Evolutionary conservation across 768 basidiomycete genomes (phyloP).

Genomic region (Boletus vinaceobasis): DNA sequence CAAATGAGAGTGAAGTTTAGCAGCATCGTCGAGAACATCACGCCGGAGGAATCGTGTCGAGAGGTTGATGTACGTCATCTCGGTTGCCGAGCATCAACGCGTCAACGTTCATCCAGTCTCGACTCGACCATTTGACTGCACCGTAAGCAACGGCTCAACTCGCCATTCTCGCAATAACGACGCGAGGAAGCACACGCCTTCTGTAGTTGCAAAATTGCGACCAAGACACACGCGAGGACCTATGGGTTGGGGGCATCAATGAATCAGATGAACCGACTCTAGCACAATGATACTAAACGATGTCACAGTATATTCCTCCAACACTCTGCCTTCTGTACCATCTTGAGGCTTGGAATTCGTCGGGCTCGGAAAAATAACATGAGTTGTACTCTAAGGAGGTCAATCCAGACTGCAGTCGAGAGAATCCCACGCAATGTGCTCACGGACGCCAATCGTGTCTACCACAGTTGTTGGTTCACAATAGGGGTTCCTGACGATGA

Average conservation of each 20-base stretch:
- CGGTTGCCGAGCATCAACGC: too few relatives aligned
- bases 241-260: conserved; percentile 9
- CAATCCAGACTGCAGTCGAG: not conserved
- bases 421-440: conserved; percentile 2
- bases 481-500: not conserved
- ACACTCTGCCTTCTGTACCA: conserved; percentile 31
- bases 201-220: conserved; percentile 50
- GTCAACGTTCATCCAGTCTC: too few relatives aligned
- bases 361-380: conserved; percentile 35
- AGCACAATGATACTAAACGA: conserved; percentile 24
- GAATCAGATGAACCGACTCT: not conserved
- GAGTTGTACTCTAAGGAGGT: conserved; percentile 35
- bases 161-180: conserved; percentile 51
- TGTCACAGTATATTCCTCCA: conserved; percentile 17
- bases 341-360: conserved; percentile 34
- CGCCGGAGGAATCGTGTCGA: too few relatives aligned
- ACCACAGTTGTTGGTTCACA: conserved; percentile 8
- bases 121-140: conserved; percentile 3
- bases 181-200: conserved; percentile 52
- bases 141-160: conserved; percentile 42
- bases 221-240: conserved; percentile 54
- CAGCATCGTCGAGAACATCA: too few relatives aligned
- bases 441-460: conserved; percentile 31
- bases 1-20: too few relatives aligned
- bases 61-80: too few relatives aligned